Conservation (phyloP, 805 yeast genomes). For the Myxozyma neglecta region DNA sequence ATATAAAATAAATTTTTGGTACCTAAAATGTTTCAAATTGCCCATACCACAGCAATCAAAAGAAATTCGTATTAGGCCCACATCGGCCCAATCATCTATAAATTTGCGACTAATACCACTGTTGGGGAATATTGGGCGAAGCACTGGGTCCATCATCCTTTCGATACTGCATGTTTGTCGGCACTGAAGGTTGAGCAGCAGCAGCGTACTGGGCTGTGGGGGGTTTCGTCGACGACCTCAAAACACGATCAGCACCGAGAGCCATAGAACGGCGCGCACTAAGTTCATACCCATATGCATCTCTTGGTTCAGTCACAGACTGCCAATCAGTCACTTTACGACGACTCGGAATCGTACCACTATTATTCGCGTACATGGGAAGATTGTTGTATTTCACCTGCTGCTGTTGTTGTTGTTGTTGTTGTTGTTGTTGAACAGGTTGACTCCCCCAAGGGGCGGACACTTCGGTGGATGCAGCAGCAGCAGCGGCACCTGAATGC, state of each 20-base stretch:
- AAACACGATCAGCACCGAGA: constrained; percentile 22
- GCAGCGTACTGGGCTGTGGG: neutral
- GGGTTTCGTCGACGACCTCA: constrained; percentile 14
- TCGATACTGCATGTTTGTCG: constrained; percentile 9
- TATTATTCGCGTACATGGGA: neutral
- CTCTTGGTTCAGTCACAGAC: constrained; percentile 23
- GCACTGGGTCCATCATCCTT: constrained; percentile 14
- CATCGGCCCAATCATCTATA: too few species aligned
- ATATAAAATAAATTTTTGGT: too few species aligned
- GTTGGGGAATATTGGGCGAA: constrained; percentile 27
- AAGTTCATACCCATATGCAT: constrained; percentile 15
- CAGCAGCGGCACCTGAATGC: neutral
- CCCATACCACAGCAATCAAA: too few species aligned
- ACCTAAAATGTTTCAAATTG: too few species aligned
- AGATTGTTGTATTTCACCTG: neutral
- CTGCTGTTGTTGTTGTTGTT: constrained; percentile 1
- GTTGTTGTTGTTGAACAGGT: neutral
- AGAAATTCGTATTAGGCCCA: neutral
- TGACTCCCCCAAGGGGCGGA: too few species aligned
- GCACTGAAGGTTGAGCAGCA: neutral
- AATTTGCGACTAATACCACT: constrained; percentile 22
- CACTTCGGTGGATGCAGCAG: neutral
- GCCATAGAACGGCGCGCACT: constrained; percentile 19
- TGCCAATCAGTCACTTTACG: constrained; percentile 32
- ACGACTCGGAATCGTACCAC: constrained; percentile 20